phyloP scores from a whole-genome alignment of 352 stramenopile species.

The Lagenidium giganteum region DNA sequence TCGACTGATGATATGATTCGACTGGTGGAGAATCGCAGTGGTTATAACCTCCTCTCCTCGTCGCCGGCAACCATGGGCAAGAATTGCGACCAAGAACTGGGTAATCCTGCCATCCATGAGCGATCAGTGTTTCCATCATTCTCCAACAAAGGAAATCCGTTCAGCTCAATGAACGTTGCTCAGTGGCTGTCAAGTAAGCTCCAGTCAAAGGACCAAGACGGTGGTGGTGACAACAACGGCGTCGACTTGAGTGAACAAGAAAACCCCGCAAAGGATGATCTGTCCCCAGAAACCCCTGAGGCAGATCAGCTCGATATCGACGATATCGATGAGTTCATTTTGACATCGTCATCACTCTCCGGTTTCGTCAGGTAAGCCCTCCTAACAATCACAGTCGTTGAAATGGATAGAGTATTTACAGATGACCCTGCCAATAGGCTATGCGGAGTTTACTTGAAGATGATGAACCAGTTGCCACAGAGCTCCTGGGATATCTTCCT shows the following conservation, averaged over 20 bases:
- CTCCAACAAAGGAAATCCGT: constrained; percentile 50
- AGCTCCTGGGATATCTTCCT: constrained; percentile 66
- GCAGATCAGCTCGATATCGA: constrained; percentile 3
- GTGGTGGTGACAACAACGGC: constrained; percentile 1
- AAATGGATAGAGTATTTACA: background rate
- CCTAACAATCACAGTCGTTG: background rate
- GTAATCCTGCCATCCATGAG: constrained; percentile 47
- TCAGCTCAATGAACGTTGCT: constrained; percentile 38
- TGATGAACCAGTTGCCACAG: constrained; percentile 79
- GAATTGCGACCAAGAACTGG: background rate
- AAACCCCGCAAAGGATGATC: background rate
- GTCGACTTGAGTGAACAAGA: constrained; percentile 2
- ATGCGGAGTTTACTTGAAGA: constrained; percentile 82
- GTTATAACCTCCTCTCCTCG: constrained; percentile 37
- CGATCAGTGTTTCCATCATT: constrained; percentile 69
- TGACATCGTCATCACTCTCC: constrained; percentile 67
- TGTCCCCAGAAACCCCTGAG: constrained; percentile 1
- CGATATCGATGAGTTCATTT: constrained; percentile 48
- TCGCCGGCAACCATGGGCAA: background rate
- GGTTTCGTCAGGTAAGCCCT: constrained; percentile 61
- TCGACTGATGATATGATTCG: constrained; percentile 41
- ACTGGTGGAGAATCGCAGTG: constrained; percentile 76
- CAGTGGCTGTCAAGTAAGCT: constrained; percentile 37
- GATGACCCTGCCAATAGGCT: constrained; percentile 27
- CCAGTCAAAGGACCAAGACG: background rate